Percentiles rank a stretch among this genome's conserved stretches.
phyloP scores from a whole-genome alignment of 306 rosid species.

The Bauhinia variegata region DNA sequence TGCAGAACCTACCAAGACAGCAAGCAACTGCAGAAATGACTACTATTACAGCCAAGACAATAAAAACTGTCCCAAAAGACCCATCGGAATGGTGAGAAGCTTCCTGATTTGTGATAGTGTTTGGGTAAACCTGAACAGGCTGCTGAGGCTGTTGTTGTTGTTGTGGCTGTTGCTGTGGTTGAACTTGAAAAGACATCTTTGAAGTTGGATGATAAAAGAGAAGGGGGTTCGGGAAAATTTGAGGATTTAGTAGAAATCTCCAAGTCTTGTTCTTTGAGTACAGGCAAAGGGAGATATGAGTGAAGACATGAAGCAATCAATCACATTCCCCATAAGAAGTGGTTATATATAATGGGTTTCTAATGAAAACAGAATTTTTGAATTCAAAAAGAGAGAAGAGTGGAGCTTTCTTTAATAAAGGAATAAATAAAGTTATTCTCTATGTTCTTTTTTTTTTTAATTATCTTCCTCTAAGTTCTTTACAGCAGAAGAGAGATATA shows the following conservation, averaged over 20 bases:
- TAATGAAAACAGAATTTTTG: constrained; percentile 39
- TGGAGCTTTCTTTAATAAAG: constrained; percentile 68
- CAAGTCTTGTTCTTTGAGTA: constrained; percentile 67
- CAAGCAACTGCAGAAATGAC: constrained; percentile 77
- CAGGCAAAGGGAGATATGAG: constrained; percentile 41
- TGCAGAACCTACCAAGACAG: constrained; percentile 77
- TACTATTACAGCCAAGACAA: constrained; percentile 73
- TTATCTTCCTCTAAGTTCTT: constrained; percentile 33
- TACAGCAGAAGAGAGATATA: constrained; percentile 35
- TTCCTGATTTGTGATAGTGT: constrained; percentile 48
- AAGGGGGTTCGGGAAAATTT: constrained; percentile 6
- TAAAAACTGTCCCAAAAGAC: constrained; percentile 83
- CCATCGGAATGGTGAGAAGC: constrained; percentile 73
- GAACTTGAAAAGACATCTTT: constrained; percentile 58
- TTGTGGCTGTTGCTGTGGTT: constrained; percentile 61
- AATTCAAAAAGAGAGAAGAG: constrained; percentile 36
- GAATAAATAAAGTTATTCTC: constrained; percentile 47
- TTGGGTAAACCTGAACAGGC: constrained; percentile 67
- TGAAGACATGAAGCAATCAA: constrained; percentile 52
- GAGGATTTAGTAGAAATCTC: constrained; percentile 35
- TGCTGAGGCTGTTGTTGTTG: constrained; percentile 63
- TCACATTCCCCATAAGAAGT: constrained; percentile 37
- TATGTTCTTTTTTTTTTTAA: constrained; percentile 23
- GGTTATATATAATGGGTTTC: constrained; percentile 47
- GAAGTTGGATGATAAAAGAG: background rate